Evolutionary conservation across 2,329 filamentous ascomycete genomes (phyloP).

Genomic region (Fusarium sp.): DNA sequence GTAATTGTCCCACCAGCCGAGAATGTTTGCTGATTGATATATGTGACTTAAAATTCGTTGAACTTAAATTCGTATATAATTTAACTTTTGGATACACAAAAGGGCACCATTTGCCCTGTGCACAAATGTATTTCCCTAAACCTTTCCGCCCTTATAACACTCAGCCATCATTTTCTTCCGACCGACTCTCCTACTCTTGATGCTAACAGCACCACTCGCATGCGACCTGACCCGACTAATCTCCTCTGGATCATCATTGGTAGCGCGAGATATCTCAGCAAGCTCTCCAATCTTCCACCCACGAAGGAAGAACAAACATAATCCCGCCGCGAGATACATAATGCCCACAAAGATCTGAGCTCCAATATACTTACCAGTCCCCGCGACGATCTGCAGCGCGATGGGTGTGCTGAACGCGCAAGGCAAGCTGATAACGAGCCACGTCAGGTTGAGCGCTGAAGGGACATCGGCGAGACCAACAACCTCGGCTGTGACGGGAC

Average conservation of each 20-base stretch:
- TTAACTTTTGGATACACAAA: neutral
- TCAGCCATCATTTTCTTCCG: conserved; percentile 53
- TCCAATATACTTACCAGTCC: conserved; percentile 62
- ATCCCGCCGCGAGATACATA: conserved; percentile 67
- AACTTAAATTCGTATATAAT: neutral
- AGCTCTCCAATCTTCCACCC: conserved; percentile 58
- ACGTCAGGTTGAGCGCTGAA: conserved; percentile 76
- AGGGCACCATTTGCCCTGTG: neutral
- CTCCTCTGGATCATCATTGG: conserved; percentile 49
- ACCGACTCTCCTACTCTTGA: conserved; percentile 49
- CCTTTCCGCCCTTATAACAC: conserved; percentile 49
- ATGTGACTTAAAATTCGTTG: too few species aligned
- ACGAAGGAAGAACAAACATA: conserved; percentile 52
- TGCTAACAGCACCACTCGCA: conserved; percentile 49
- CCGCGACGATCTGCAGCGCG: conserved; percentile 66
- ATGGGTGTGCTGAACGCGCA: conserved; percentile 77
- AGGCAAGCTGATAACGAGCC: conserved; percentile 78
- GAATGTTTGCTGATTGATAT: too few species aligned
- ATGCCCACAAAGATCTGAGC: conserved; percentile 71
- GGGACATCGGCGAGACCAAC: conserved; percentile 78
- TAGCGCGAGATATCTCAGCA: conserved; percentile 51
- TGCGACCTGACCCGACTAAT: conserved; percentile 51
- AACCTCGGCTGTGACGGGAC: conserved; percentile 79
- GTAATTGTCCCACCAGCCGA: too few species aligned
- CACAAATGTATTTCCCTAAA: conserved; percentile 35